Conservation (phyloP, 148 eudicot genomes). For the Euryodendron excelsum region DNA sequence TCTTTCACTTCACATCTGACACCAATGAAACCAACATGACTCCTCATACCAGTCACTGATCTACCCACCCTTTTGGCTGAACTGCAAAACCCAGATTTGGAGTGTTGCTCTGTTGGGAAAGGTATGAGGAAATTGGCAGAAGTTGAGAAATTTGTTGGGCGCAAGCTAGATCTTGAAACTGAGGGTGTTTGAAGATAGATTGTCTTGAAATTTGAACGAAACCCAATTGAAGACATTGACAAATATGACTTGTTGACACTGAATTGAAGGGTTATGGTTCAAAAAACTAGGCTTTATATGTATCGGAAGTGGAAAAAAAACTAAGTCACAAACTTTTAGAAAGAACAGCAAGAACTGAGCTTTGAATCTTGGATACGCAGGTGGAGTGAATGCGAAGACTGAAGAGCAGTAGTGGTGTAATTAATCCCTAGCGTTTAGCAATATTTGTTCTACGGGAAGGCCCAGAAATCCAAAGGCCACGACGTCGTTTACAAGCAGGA, state of each 20-base stretch:
- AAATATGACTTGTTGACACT: background rate
- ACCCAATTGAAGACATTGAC: background rate
- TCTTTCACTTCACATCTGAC: conserved; percentile 35
- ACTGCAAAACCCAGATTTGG: conserved; percentile 35
- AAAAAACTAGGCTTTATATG: too few relatives aligned
- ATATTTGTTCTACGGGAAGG: too few relatives aligned
- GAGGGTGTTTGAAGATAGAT: conserved; percentile 31
- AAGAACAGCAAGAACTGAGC: too few relatives aligned
- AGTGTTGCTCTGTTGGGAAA: background rate
- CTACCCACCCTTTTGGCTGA: conserved; percentile 28
- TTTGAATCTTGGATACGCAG: too few relatives aligned
- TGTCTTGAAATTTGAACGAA: background rate
- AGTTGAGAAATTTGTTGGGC: conserved; percentile 5
- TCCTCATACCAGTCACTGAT: conserved; percentile 21
- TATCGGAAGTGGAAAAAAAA: too few relatives aligned
- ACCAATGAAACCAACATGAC: conserved; percentile 23
- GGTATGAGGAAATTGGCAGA: conserved; percentile 4
- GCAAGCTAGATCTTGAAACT: conserved; percentile 12
- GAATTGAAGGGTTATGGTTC: background rate
- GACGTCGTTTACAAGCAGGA: too few relatives aligned
- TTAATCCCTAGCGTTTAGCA: too few relatives aligned
- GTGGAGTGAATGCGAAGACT: too few relatives aligned
- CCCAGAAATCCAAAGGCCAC: too few relatives aligned
- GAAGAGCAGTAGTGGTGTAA: too few relatives aligned
- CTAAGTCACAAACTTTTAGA: too few relatives aligned